Evolutionary conservation across 805 yeast species (phyloP).

Genomic region (Spathaspora boniae): DNA sequence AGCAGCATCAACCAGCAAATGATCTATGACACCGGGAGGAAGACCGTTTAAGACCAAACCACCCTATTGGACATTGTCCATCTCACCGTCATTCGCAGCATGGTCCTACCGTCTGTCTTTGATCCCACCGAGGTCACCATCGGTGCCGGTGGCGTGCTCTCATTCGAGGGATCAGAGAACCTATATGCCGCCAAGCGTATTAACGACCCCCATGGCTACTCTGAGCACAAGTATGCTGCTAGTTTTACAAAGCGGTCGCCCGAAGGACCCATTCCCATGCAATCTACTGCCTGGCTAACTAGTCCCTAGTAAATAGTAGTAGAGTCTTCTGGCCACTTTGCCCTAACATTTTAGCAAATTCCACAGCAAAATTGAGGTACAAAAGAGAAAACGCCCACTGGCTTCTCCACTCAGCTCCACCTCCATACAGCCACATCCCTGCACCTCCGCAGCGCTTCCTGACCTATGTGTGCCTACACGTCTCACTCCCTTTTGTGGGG

Average conservation of each 20-base stretch:
- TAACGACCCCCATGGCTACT: background rate
- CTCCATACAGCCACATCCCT: background rate
- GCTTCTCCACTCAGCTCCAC: background rate
- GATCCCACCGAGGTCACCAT: constrained; percentile 1
- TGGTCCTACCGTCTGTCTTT: constrained; percentile 4
- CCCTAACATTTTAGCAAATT: background rate
- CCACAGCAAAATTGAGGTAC: background rate
- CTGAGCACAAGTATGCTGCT: constrained; percentile 3
- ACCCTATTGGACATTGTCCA: constrained; percentile 1
- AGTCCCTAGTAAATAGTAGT: background rate
- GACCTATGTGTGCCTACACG: background rate
- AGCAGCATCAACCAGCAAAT: too few relatives aligned
- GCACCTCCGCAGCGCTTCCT: background rate
- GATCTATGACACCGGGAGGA: constrained; percentile 4
- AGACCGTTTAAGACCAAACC: constrained; percentile 3
- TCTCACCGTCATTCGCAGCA: background rate
- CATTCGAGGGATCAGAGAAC: background rate
- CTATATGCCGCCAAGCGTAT: constrained; percentile 7
- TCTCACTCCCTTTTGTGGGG: background rate
- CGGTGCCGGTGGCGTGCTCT: background rate
- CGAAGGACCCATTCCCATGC: background rate
- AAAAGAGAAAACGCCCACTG: background rate
- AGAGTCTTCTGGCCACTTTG: background rate
- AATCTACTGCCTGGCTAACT: background rate
- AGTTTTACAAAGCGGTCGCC: background rate